Base-by-base conservation (phyloP, 768 basidiomycete genomes). In the Podaxis sp. region DNA sequence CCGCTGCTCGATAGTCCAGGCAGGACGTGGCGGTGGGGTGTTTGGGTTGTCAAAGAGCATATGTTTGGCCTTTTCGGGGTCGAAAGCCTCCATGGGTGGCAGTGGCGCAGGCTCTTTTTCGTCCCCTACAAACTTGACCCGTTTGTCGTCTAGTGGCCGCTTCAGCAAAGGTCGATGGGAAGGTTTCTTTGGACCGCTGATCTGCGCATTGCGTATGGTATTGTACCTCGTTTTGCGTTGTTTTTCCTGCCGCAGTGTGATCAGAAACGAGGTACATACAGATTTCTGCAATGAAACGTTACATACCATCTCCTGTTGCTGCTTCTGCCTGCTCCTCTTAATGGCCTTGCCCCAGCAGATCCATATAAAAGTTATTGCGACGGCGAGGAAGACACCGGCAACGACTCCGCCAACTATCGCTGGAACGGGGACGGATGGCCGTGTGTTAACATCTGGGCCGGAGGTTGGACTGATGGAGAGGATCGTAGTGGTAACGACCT, bases 381-480 rank as follows among this genome's bases (percentile, higher is more conserved):
- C 59, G 4, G 82, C 84, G 11, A 87, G 72, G 7, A 77, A 56
- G 33, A 78, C 74, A 22, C 86, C 86, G 0, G 74, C 85, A 2
- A 69, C 74, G 0, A 77, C 72, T 8, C 85, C 85, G 5, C 84
- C 84, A 5, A 74, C 81, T 63, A 87, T 81, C 11, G 82, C 79
- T 11, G 69, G 79, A 9, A 85, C 68, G 7, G 85, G 85, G 6
- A 85, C 64, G 1, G 69, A 27, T 36, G 64, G 27, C 25, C 62
- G 55, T 41, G 66, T 55, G 22, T 40, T 51, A 24, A 43, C 22
- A 19, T 33, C 40, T 17, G 33, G 19, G n/a, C 24, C 43, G 0
- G 58, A 13, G 22, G 57, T 55, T 6, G 66, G 63, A 24, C 25
- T 50, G 17, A 49, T 19, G 13, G 33, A 60, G 36, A 55, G 63